Base-by-base conservation (phyloP, 805 yeast species). In the Kodamaea fukazawae region DNA sequence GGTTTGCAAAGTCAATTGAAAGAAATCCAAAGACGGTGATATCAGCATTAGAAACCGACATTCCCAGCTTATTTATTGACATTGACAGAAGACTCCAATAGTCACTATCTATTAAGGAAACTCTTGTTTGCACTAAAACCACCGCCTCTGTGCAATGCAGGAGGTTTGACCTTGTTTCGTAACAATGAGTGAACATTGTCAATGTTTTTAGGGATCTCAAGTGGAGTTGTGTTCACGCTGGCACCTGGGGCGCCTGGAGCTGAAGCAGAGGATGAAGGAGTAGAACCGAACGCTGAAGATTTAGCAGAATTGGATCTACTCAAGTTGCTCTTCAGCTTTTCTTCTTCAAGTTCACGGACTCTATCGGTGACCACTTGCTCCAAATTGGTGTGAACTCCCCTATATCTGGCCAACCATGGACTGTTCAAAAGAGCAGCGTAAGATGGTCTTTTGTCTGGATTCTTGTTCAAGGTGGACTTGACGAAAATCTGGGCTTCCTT, bases 401-500 rank as follows among this genome's bases (percentile, higher is more conserved):
- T 57, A 50, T 74, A 73, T 47, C 70, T 73, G 20, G 67, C 58
- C 43, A 93, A 65, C 98, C 99, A 93, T 3, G 93, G 93, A 57
- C 87, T 95, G 26, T 76, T 69, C 39, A 90, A 65, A 41, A 93
- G 72, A 38, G 82, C 75, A 2, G 79, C 76, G 58, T 93, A 93
- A 2, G 81, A 76, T 12, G 97, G 96, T 50, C 99, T 76, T 44
- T 76, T 67, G 20, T 78, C 77, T 1, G 99, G 96, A 40, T 76
- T 76, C 63, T 91, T 93, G 52, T 81, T 81, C 41, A 93, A 68
- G 62, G 93, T 86, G 43, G 78, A 73, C 9, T 71, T 70, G 8
- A 91, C 95, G 60, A 93, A 93, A 47, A 81, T 78, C 51, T 79
- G 83, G 0, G 97, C 98, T 37, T 82, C 83, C n/a, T 70, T 59